Base-by-base conservation (phyloP, 2,329 filamentous ascomycete species). In the Alternaria arborescens region DNA sequence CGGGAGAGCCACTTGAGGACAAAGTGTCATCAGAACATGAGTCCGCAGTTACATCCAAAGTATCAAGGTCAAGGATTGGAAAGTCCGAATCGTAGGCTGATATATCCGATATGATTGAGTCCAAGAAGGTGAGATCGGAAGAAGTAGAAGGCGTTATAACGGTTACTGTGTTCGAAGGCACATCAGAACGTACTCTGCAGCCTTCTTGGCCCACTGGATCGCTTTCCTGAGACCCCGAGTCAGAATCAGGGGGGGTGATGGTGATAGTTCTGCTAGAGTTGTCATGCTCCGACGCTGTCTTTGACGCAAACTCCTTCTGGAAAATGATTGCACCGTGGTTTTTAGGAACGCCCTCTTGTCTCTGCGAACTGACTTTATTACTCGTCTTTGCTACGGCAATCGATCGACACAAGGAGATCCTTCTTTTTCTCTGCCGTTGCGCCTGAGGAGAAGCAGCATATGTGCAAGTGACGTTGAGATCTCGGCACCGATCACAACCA, bases 171-270 rank as follows among this genome's bases (percentile, higher is more conserved):
- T 36, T 36, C 12, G 32, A 36, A 36, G 32, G 32, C 32, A 36
- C 32, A 0, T 36, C 0, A 36, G 32, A 36, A 0, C 0, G 32
- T 36, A 36, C 32, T 36, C 12, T 36, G 32, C 14, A 36, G 32
- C 32, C 32, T 36, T 36, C 32, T 36, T 36, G 32, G 12, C 12
- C 32, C 32, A 36, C 32, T 36, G 0, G 32, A 14, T 36, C 32
- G 1, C 32, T 8, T 36, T 36, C 32, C 12, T 36, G 32, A 0
- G 8, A 0, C 32, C 32, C 32, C 1, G 32, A 1, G 0, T 36
- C 32, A 14, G 32, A 14, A 36, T 16, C 14, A 1, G 32, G 32
- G 0, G 32, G 32, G 14, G 32, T 36, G 5, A 36, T 14, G 16
- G 32, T 0, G 32, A 36, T 36, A 16, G 14, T 16, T 0, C 0